Base-by-base conservation (phyloP, 2,329 filamentous ascomycete genomes). In the Didymella glomerata region DNA sequence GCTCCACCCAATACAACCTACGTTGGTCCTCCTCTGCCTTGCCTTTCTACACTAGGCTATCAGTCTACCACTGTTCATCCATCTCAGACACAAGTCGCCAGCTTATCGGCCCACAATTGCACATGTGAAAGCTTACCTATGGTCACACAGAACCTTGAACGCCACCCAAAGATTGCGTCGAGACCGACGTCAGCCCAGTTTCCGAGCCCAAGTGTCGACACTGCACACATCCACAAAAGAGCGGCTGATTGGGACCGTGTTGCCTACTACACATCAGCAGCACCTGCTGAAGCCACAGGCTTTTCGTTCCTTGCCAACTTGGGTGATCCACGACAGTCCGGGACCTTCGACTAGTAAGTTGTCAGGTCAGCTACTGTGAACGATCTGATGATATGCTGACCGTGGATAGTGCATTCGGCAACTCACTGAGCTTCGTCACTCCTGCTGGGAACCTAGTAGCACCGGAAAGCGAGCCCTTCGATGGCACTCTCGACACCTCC, bases 291-390 rank as follows among this genome's bases (percentile, higher is more conserved):
- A 55, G 77, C 81, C 20, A 79, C 85, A 22, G 85, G 85, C 14
- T 70, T 88, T 24, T 81, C 82, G 28, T 88, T 88, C 76, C 74
- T 88, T 34, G 86, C 86, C 65, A 84, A 87, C 68, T 71, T 81
- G 58, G 85, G 86, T 57, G 85, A 76, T 54, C 66, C 83, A 38
- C 71, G 79, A 34, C 81, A 82, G 40, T 87, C 84, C 28, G 86
- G 85, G 51, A 79, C 81, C 20, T 86, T 82, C 63, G 82, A 86
- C 74, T 76, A 77, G 79, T 81, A 76, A 63, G 65, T 40, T 4
- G 18, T 9, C 30, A 1, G 36, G 6, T 27, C 2, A 2, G 9
- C 13, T 2, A 18, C 16, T n/a, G 16, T 36, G 18, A 8, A 36
- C 14, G 7, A n/a, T 10, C 13, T 5, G 16, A 1, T 5, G 25